Conservation (phyloP, 257 asterid species). For the Gardenia jasminoides region DNA sequence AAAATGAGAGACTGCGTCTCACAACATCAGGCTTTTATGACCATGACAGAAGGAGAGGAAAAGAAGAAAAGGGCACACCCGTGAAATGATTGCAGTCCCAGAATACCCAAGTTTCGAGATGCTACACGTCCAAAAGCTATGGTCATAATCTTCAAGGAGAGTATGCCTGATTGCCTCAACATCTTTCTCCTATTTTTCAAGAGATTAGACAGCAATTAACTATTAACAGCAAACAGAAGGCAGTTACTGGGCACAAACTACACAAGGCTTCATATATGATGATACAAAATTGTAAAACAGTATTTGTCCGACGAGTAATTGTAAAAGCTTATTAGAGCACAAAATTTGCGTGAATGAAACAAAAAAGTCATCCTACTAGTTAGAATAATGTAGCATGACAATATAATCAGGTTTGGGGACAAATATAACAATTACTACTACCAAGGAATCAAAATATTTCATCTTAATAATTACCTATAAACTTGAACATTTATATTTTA, state of each 20-base stretch:
- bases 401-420: background rate
- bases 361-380: background rate
- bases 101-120: constrained; percentile 89
- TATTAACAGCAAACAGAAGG: background rate
- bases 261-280: background rate
- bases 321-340: background rate
- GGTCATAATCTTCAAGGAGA: constrained; percentile 71
- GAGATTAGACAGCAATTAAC: constrained; percentile 20
- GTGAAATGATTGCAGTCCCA: constrained; percentile 90
- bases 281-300: background rate
- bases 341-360: background rate
- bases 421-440: background rate
- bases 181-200: constrained; percentile 74
- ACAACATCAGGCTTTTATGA: background rate
- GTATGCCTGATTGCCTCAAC: constrained; percentile 63
- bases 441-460: background rate
- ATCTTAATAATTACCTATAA: background rate
- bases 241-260: background rate
- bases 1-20: background rate
- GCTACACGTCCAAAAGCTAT: constrained; percentile 94
- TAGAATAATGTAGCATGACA: background rate
- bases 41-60: background rate
- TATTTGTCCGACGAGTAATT: no score
- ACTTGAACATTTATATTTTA: background rate
- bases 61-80: constrained; percentile 44